Evolutionary conservation across 2,329 filamentous ascomycete species (phyloP).

Genomic region (Knoxdaviesia capensis): DNA sequence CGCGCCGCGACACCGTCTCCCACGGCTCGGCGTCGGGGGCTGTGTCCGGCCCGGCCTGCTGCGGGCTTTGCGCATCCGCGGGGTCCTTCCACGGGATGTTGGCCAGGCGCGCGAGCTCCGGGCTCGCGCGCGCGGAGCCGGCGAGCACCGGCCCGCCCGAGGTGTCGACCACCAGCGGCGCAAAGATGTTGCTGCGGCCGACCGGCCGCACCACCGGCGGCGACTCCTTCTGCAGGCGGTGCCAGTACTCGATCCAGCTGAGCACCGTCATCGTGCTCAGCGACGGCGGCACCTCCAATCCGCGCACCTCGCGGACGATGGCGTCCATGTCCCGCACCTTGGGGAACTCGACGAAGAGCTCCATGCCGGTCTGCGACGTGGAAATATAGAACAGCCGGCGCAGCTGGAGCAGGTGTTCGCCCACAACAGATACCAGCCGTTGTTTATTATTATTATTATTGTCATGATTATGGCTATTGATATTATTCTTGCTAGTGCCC

Average conservation of each 20-base stretch:
- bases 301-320: background rate
- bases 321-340: conserved; percentile 2
- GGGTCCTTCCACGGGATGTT: background rate
- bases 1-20: background rate
- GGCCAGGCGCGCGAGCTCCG: background rate
- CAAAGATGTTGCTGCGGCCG: conserved; percentile 1
- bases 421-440: background rate
- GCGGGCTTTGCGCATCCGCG: background rate
- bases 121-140: background rate
- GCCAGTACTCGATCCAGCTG: conserved; percentile 4
- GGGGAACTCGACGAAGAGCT: conserved; percentile 6
- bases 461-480: too few relatives aligned
- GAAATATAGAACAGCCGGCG: conserved; percentile 4
- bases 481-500: too few relatives aligned
- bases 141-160: background rate
- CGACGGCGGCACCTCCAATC: conserved; percentile 2
- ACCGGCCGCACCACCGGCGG: background rate
- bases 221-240: background rate
- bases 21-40: background rate
- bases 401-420: background rate
- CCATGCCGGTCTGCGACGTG: background rate
- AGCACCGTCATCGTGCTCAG: background rate
- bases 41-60: background rate
- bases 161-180: background rate
- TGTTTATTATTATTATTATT: too few relatives aligned